Evolutionary conservation across 257 asterid genomes (phyloP).

Genomic region (Solanum arcanum): DNA sequence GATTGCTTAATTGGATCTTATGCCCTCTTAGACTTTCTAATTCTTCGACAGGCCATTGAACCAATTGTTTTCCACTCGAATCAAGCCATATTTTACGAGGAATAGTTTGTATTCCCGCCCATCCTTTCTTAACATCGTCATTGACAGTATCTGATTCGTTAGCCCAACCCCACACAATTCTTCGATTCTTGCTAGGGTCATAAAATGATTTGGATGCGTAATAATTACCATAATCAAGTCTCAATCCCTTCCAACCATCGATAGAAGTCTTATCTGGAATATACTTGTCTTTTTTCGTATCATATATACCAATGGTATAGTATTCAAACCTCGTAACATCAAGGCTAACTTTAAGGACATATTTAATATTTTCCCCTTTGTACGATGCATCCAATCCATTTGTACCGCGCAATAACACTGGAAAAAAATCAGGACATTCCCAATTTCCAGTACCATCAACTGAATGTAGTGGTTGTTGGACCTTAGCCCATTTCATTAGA

Average conservation of each 20-base stretch:
- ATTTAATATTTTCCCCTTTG: neutral
- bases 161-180: slow-evolving; percentile 20
- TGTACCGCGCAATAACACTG: neutral
- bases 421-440: slow-evolving; percentile 21
- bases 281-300: neutral
- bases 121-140: slow-evolving; percentile 16
- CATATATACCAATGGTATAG: slow-evolving; percentile 10
- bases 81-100: slow-evolving; percentile 30
- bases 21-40: slow-evolving; percentile 17
- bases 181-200: slow-evolving; percentile 3
- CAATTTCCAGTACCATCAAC: slow-evolving; percentile 6
- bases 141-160: slow-evolving; percentile 10
- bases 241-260: slow-evolving; percentile 11
- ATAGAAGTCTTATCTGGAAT: slow-evolving; percentile 3
- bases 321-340: slow-evolving; percentile 14
- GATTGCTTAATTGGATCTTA: slow-evolving; percentile 9
- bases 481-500: slow-evolving; percentile 10
- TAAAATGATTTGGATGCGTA: slow-evolving; percentile 16
- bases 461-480: slow-evolving; percentile 6
- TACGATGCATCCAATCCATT: slow-evolving; percentile 10
- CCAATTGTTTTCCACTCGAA: slow-evolving; percentile 31
- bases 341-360: slow-evolving; percentile 11
- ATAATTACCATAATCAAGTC: slow-evolving; percentile 18
- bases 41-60: slow-evolving; percentile 40
- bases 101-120: slow-evolving; percentile 15